Evolutionary conservation across 2,329 filamentous ascomycete genomes (phyloP).

Genomic region (Cercospora brassicicola): DNA sequence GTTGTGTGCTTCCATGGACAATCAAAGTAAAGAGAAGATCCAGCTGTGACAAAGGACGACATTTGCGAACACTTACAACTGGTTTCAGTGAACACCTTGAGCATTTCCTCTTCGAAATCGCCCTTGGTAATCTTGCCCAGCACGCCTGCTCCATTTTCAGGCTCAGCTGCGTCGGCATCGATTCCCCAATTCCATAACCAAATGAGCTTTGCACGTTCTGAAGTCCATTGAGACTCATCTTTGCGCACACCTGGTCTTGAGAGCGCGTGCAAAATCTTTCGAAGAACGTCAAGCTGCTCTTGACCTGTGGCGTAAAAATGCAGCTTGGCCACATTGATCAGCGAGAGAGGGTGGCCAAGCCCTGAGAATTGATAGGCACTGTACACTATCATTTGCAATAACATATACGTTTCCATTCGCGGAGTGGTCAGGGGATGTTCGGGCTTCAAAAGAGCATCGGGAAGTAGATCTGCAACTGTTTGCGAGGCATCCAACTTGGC

Average conservation of each 20-base stretch:
- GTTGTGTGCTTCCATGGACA: not conserved
- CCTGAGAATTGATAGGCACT: slow-evolving; percentile 48
- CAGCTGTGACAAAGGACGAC: not conserved
- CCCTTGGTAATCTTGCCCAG: slow-evolving; percentile 60
- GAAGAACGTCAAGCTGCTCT: slow-evolving; percentile 63
- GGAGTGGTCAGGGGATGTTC: slow-evolving; percentile 67
- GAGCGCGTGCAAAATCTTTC: slow-evolving; percentile 59
- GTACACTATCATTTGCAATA: slow-evolving; percentile 63
- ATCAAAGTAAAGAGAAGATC: not conserved
- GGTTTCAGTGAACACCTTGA: slow-evolving; percentile 62
- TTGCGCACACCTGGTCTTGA: slow-evolving; percentile 45
- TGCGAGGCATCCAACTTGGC: slow-evolving; percentile 38
- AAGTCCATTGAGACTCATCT: slow-evolving; percentile 65
- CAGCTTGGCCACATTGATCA: slow-evolving; percentile 56
- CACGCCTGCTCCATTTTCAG: slow-evolving; percentile 49
- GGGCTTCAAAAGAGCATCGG: slow-evolving; percentile 54
- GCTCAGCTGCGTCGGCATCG: slow-evolving; percentile 43
- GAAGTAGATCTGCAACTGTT: slow-evolving; percentile 39
- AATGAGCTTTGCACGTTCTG: slow-evolving; percentile 62
- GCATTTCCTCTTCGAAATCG: slow-evolving; percentile 67
- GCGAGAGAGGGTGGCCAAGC: slow-evolving; percentile 45
- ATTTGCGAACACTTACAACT: slow-evolving; percentile 35
- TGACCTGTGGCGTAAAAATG: slow-evolving; percentile 62
- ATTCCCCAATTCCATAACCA: slow-evolving; percentile 75
- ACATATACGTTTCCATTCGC: slow-evolving; percentile 53